Evolutionary conservation across 1,139 yeast genomes (phyloP).

Genomic region (Diutina mesorugosa): DNA sequence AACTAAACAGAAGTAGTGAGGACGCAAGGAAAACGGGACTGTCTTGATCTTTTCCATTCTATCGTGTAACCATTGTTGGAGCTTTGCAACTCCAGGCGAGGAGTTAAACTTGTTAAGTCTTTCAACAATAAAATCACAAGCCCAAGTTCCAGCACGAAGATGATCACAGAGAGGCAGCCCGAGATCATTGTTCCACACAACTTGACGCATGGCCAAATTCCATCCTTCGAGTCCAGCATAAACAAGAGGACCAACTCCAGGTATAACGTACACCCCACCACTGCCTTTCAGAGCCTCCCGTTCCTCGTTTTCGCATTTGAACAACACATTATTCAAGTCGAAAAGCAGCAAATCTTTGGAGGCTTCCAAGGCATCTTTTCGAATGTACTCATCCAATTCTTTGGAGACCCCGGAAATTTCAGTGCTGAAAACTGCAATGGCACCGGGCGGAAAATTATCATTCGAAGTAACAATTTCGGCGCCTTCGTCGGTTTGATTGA

Average conservation of each 20-base stretch:
- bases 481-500: constrained; percentile 11
- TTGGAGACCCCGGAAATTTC: constrained; percentile 42
- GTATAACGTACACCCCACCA: constrained; percentile 64
- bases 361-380: constrained; percentile 67
- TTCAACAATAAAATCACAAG: constrained; percentile 59
- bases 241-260: constrained; percentile 57
- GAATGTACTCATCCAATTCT: constrained; percentile 49
- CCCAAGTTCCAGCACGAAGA: constrained; percentile 79
- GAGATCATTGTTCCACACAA: constrained; percentile 59
- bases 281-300: constrained; percentile 62
- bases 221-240: constrained; percentile 95
- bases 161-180: constrained; percentile 79
- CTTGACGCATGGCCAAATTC: constrained; percentile 53
- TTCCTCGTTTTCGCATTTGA: constrained; percentile 79
- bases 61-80: constrained; percentile 55
- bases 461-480: constrained; percentile 40
- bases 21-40: constrained; percentile 71
- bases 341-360: constrained; percentile 45
- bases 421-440: constrained; percentile 76
- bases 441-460: constrained; percentile 68
- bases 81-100: constrained; percentile 33
- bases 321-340: constrained; percentile 66
- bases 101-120: constrained; percentile 44
- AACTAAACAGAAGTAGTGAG: constrained; percentile 74
- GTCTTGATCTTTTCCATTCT: constrained; percentile 53